phyloP scores from a whole-genome alignment of 495 filamentous ascomycete species.

The Pseudevernia furfuracea region DNA sequence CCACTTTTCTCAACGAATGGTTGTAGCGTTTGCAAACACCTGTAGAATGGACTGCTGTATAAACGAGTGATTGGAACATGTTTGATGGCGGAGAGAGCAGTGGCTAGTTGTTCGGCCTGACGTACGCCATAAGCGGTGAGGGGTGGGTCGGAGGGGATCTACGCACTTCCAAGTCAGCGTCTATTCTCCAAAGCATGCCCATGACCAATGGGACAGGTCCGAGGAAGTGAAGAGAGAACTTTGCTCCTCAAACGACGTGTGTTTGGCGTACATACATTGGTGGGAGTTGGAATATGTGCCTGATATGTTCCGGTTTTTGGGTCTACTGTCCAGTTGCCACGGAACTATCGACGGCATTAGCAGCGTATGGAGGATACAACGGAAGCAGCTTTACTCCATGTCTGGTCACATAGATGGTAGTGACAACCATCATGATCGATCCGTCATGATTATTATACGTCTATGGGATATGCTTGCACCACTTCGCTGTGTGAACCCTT shows the following conservation, averaged over 20 bases:
- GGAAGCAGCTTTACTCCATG: slow-evolving; percentile 60
- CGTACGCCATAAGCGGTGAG: slow-evolving; percentile 76
- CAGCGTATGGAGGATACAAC: not conserved
- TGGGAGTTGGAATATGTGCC: slow-evolving; percentile 62
- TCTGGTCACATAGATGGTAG: slow-evolving; percentile 72
- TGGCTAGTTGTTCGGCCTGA: slow-evolving; percentile 73
- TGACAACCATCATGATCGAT: slow-evolving; percentile 14
- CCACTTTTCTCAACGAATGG: slow-evolving; percentile 48
- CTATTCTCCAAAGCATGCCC: not conserved
- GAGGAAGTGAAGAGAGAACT: not conserved
- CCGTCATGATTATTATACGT: not conserved
- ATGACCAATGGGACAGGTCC: not conserved
- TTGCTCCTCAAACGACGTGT: not conserved
- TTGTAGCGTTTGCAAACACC: slow-evolving; percentile 80
- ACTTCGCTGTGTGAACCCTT: too few species aligned
- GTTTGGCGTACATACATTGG: slow-evolving; percentile 37
- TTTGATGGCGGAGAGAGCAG: slow-evolving; percentile 47
- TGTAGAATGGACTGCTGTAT: slow-evolving; percentile 83
- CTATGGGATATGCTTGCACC: too few species aligned
- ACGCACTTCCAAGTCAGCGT: not conserved
- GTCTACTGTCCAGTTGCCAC: slow-evolving; percentile 81
- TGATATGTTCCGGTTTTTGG: slow-evolving; percentile 64
- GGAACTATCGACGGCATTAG: slow-evolving; percentile 54
- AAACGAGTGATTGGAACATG: slow-evolving; percentile 64
- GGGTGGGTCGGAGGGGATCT: slow-evolving; percentile 74